Conservation (phyloP, 139 green algal genomes). For the Coelastrella sp. region DNA sequence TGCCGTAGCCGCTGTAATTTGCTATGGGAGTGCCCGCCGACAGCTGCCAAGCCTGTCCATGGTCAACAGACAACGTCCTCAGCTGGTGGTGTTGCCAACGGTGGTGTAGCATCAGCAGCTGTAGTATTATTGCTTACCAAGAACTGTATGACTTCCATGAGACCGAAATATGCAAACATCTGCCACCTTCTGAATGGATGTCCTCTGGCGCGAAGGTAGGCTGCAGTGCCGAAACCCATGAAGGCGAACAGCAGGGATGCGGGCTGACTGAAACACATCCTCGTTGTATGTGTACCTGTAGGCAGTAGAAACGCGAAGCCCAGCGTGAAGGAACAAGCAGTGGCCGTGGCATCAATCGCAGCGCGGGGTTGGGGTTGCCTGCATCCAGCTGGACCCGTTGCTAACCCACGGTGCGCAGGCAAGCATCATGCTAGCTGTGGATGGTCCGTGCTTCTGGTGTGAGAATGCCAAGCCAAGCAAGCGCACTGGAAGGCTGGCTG, state of each 20-base stretch:
- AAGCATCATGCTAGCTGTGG: too few relatives aligned
- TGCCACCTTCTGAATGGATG: slow-evolving; percentile 5
- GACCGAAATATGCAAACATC: slow-evolving; percentile 26
- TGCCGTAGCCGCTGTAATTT: too few relatives aligned
- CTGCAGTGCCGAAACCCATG: slow-evolving; percentile 10
- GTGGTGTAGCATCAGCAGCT: neutral
- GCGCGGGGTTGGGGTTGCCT: too few relatives aligned
- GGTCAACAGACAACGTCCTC: too few relatives aligned
- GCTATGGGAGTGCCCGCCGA: too few relatives aligned
- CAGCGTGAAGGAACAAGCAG: too few relatives aligned
- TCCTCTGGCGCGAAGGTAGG: neutral
- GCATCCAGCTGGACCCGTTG: too few relatives aligned
- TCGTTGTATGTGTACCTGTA: neutral
- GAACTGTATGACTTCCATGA: slow-evolving; percentile 35
- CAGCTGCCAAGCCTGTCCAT: too few relatives aligned
- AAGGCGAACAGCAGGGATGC: neutral
- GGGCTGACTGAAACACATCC: slow-evolving; percentile 25
- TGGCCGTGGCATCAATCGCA: too few relatives aligned
- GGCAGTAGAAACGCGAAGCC: too few relatives aligned
- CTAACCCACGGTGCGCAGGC: too few relatives aligned
- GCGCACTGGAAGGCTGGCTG: neutral
- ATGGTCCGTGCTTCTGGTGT: neutral
- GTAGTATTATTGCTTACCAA: neutral
- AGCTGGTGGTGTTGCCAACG: neutral
- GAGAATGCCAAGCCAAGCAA: neutral